Evolutionary conservation across 2,329 filamentous ascomycete genomes (phyloP).

Genomic region (Lasiodiplodia gonubiensis): DNA sequence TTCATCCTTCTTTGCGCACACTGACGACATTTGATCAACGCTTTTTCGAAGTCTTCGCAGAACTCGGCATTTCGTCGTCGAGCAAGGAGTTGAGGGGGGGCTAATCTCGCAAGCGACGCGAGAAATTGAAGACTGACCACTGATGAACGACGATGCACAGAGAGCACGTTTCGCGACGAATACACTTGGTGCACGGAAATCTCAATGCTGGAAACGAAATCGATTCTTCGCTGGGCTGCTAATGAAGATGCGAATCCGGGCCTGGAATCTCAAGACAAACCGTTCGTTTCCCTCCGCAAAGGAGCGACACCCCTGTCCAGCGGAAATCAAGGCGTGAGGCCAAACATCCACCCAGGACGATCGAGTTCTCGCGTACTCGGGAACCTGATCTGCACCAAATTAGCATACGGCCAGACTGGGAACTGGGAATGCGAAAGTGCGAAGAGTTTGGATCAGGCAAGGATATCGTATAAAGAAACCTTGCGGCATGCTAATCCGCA

Average conservation of each 20-base stretch:
- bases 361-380: neutral
- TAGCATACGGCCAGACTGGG: neutral
- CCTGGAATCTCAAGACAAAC: neutral
- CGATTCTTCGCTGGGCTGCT: neutral
- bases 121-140: neutral
- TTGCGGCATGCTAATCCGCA: slow-evolving; percentile 56
- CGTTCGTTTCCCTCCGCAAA: neutral
- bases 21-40: neutral
- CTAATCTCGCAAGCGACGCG: neutral
- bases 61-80: neutral
- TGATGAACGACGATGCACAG: neutral
- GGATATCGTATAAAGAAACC: slow-evolving; percentile 33
- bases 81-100: neutral
- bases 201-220: neutral
- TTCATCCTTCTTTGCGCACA: neutral
- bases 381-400: neutral
- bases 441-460: slow-evolving; percentile 16
- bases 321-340: neutral
- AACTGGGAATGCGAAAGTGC: neutral
- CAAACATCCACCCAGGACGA: neutral
- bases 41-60: neutral
- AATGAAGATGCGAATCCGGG: too few relatives aligned
- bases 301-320: neutral
- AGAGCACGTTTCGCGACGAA: neutral
- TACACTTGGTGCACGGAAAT: neutral